Conservation (phyloP, 805 yeast species). For the Wickerhamiella kurtzmanii region DNA sequence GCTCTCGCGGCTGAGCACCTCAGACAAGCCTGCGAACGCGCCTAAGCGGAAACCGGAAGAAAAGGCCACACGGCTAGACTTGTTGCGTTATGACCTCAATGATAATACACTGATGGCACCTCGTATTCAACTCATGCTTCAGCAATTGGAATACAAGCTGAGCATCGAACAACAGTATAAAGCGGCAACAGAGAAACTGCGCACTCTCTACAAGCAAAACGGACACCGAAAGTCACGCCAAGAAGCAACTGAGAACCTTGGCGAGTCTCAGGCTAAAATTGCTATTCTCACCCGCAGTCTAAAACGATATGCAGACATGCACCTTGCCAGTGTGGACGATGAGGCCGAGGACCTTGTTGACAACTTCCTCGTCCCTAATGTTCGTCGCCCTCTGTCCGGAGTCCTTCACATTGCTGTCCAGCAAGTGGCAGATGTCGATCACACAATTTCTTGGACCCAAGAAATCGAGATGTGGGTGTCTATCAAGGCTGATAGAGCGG, state of each 20-base stretch:
- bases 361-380: conserved; percentile 51
- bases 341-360: conserved; percentile 23
- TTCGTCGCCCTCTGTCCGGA: conserved; percentile 78
- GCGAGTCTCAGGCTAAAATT: conserved; percentile 75
- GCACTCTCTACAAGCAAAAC: conserved; percentile 72
- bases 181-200: conserved; percentile 82
- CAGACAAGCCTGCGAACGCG: conserved; percentile 1
- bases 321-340: conserved; percentile 30
- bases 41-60: conserved; percentile 2
- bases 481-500: conserved; percentile 17
- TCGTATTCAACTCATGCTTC: conserved; percentile 87
- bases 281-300: conserved; percentile 70
- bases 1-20: conserved; percentile 35
- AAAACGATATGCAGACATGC: conserved; percentile 81
- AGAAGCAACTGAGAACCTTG: conserved; percentile 78
- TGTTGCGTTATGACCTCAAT: conserved; percentile 63
- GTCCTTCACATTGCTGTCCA: conserved; percentile 56
- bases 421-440: conserved; percentile 81
- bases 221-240: conserved; percentile 77
- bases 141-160: conserved; percentile 82
- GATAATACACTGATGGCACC: conserved; percentile 78
- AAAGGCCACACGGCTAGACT: conserved; percentile 35
- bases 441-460: conserved; percentile 59
- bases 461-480: conserved; percentile 76
- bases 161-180: conserved; percentile 90